These are phyloP conservation scores for Davidsoniella virescens DNA, from an alignment of 2,329 filamentous ascomycete species.

Conservation along the genomic window DNA sequence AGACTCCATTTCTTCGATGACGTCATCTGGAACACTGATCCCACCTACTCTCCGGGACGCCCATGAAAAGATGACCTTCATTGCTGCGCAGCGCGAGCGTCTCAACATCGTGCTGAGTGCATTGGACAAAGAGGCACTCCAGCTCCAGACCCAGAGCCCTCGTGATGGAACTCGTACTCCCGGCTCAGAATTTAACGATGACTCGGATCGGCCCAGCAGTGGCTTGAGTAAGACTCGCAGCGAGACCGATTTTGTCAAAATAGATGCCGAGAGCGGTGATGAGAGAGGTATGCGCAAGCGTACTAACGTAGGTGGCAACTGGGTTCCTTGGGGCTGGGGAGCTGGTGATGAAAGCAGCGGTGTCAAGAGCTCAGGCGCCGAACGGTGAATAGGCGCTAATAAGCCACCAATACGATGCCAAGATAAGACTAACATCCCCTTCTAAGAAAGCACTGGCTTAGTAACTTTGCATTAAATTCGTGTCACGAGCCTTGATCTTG, in stretches of 20 bases:
- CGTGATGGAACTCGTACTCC: constrained; percentile 6
- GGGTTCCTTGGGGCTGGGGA: constrained; percentile 34
- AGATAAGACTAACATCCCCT: too few relatives aligned
- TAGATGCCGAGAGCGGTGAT: constrained; percentile 55
- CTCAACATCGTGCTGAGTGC: constrained; percentile 59
- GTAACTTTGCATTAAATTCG: too few relatives aligned
- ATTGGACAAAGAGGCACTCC: constrained; percentile 61
- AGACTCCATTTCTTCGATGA: not conserved
- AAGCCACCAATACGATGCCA: not conserved
- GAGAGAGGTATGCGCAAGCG: constrained; percentile 32
- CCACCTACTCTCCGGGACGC: constrained; percentile 50
- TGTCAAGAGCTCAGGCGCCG: constrained; percentile 25
- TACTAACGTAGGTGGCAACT: constrained; percentile 21
- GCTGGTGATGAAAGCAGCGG: constrained; percentile 13
- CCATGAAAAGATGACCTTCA: constrained; percentile 54
- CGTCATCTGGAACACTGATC: constrained; percentile 36
- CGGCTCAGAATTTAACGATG: constrained; percentile 11
- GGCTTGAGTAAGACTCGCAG: constrained; percentile 66
- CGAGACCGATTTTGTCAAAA: constrained; percentile 79
- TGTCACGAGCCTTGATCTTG: too few relatives aligned
- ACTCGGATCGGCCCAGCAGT: constrained; percentile 27
- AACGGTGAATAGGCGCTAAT: constrained; percentile 17
- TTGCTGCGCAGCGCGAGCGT: constrained; percentile 62
- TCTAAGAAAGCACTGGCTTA: too few relatives aligned
- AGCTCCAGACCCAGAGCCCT: constrained; percentile 29